Evolutionary conservation across 1,139 yeast genomes (phyloP).

Genomic region (Kluyveromyces sp.): DNA sequence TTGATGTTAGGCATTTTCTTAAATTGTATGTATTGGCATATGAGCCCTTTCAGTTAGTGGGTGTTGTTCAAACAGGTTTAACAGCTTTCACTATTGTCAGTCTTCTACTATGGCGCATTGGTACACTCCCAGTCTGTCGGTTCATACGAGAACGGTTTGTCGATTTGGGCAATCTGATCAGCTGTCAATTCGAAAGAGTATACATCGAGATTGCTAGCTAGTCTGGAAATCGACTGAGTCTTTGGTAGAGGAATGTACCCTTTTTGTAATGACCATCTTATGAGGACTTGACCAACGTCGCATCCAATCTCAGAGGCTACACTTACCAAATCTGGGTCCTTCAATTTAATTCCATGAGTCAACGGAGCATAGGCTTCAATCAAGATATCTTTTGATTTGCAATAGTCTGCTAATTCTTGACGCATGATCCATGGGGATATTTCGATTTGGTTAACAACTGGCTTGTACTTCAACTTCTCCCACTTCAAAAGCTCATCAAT

Average conservation of each 20-base stretch:
- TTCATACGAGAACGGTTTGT: conserved; percentile 50
- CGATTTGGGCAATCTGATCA: conserved; percentile 41
- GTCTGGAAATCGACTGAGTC: conserved; percentile 47
- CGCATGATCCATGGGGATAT: conserved; percentile 76
- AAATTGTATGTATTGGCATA: too few species aligned
- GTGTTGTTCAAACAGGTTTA: too few species aligned
- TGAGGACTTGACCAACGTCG: conserved; percentile 38
- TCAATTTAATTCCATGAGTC: conserved; percentile 50
- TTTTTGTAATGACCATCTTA: conserved; percentile 49
- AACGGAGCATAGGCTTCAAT: conserved; percentile 70
- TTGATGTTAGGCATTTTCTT: too few species aligned
- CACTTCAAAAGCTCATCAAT: conserved; percentile 50
- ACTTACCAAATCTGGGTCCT: conserved; percentile 41
- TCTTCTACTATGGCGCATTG: conserved; percentile 38
- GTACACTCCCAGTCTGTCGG: conserved; percentile 73
- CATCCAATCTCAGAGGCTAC: conserved; percentile 35
- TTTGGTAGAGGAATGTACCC: conserved; percentile 72
- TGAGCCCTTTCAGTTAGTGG: too few species aligned
- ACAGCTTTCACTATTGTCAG: too few species aligned
- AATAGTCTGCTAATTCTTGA: conserved; percentile 50
- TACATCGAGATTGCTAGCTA: conserved; percentile 41
- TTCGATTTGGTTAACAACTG: conserved; percentile 64
- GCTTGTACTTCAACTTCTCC: conserved; percentile 45
- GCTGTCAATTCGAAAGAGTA: conserved; percentile 43
- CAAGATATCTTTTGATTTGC: conserved; percentile 42